Conservation (phyloP, 1,284 basidiomycete species). For the Phellinidium pouzarii region DNA sequence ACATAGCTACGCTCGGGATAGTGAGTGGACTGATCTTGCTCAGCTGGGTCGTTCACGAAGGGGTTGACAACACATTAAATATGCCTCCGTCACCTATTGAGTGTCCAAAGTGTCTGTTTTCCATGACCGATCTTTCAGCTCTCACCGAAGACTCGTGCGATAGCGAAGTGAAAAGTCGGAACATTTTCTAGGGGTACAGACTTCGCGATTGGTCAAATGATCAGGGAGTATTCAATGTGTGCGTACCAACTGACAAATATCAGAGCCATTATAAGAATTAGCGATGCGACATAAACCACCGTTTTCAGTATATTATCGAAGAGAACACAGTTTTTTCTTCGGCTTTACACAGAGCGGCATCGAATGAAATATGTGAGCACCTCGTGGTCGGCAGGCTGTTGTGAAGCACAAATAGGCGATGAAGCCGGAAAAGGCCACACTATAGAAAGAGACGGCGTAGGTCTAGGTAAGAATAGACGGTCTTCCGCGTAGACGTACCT, state of each 20-base stretch:
- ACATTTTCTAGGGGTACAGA: neutral
- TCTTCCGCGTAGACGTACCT: neutral
- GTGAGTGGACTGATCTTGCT: neutral
- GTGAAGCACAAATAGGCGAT: neutral
- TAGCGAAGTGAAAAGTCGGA: neutral
- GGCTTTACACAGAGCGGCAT: neutral
- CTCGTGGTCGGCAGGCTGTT: neutral
- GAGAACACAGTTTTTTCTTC: neutral
- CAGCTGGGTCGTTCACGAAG: neutral
- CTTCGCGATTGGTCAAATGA: neutral
- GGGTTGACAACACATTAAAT: neutral
- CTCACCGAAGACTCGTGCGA: neutral
- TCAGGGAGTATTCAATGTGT: neutral
- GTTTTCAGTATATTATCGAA: neutral
- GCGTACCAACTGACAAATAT: neutral
- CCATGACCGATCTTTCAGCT: neutral
- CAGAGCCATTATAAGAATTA: neutral
- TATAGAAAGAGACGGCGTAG: neutral
- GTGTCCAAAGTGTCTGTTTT: neutral
- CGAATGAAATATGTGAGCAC: neutral
- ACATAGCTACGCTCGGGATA: constrained; percentile 1
- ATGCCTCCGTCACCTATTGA: neutral
- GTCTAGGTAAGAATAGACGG: neutral
- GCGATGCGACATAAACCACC: neutral
- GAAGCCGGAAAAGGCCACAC: neutral